Evolutionary conservation across 352 stramenopile species (phyloP).

Genomic region (Pythium graminicola): DNA sequence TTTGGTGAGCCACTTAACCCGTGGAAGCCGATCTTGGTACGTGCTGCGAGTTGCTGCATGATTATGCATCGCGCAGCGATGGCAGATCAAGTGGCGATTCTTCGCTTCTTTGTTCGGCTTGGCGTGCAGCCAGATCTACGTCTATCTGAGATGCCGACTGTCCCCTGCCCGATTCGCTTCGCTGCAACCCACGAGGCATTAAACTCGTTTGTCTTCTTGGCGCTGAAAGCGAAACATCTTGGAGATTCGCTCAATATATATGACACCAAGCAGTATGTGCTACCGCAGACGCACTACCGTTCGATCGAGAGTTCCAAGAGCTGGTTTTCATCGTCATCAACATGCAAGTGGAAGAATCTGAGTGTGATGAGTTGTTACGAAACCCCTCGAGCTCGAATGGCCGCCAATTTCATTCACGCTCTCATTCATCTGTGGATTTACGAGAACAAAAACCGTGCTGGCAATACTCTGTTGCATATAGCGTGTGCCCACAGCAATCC

Average conservation of each 20-base stretch:
- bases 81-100: conserved; percentile 32
- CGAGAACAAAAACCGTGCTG: conserved; percentile 18
- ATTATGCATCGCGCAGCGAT: conserved; percentile 45
- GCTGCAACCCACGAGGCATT: conserved; percentile 37
- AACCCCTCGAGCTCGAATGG: conserved; percentile 25
- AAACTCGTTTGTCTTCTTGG: conserved; percentile 38
- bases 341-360: conserved; percentile 51
- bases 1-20: conserved; percentile 35
- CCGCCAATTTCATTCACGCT: conserved; percentile 41
- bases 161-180: conserved; percentile 40
- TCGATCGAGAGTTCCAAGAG: conserved; percentile 25
- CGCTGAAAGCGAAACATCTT: conserved; percentile 27
- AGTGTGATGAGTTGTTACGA: conserved; percentile 46
- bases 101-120: conserved; percentile 41
- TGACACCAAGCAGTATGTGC: neutral
- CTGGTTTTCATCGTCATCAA: conserved; percentile 18
- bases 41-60: conserved; percentile 36
- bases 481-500: conserved; percentile 31
- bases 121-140: conserved; percentile 36
- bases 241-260: conserved; percentile 7
- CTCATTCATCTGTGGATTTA: conserved; percentile 35
- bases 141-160: conserved; percentile 23
- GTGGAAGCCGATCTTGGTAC: conserved; percentile 43
- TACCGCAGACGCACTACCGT: conserved; percentile 15
- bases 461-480: conserved; percentile 39